Conservation (phyloP, 805 yeast genomes). For the Pichia eremophila region DNA sequence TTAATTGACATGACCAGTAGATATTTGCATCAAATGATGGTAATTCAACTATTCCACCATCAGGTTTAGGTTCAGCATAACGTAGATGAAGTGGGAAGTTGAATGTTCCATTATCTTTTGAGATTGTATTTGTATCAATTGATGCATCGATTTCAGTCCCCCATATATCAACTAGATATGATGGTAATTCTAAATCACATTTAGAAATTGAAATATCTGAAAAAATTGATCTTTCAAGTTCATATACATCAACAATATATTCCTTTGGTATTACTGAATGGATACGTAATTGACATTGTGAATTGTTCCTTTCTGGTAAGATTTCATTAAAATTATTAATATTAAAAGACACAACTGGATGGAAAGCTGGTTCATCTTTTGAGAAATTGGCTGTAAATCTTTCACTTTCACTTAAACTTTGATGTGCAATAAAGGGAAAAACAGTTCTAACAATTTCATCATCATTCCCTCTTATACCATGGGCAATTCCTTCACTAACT, state of each 20-base stretch:
- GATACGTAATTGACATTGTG: neutral
- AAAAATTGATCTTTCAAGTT: neutral
- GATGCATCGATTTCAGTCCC: neutral
- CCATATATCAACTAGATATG: neutral
- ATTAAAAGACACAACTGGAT: neutral
- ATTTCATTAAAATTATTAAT: no score
- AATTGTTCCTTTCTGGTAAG: neutral
- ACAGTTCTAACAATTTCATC: neutral
- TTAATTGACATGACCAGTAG: neutral
- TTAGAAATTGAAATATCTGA: neutral
- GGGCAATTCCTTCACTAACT: neutral
- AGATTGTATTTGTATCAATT: no score
- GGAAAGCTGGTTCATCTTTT: neutral
- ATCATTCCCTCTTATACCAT: neutral
- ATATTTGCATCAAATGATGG: neutral
- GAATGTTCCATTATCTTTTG: neutral
- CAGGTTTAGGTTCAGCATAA: neutral
- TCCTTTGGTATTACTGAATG: neutral
- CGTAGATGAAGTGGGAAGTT: neutral
- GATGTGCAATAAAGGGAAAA: neutral
- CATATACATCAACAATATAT: neutral
- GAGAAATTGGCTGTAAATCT: neutral
- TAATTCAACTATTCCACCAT: no score
- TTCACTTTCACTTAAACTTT: no score
- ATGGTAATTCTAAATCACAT: neutral